Evolutionary conservation across 192 early-diverging fungal species (phyloP), one percentile per base, ranked within the genome.

Genomic region (Backusella morwellensis): DNA sequence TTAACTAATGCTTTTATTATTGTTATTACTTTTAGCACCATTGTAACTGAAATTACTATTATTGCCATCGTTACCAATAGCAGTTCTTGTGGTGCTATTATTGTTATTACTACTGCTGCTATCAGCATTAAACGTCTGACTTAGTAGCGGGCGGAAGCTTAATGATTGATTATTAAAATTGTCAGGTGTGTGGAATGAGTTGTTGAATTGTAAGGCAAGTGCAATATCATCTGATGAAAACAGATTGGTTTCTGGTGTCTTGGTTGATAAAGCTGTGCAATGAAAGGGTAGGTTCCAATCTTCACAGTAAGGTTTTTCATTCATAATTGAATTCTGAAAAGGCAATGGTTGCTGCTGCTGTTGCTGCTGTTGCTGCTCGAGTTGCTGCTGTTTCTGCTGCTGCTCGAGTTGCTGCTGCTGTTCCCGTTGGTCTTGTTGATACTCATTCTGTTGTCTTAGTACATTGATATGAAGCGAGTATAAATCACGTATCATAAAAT

Each of bases 401-500:
- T 11, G 38, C 1, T 29, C 26, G 26, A 32, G 17, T 29, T 72
- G 70, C 1, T 26, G 19, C 34, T 66, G 40, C 29, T 63, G 63
- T 26, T n/a, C 26, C 15, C 15, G 21, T 6, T 32, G 14, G 17
- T 3, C 35, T 5, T 40, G 12, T 35, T 40, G 23, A 11, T 9
- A 3, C 8, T 38, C 56, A 29, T 66, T 23, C 9, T 52, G 19
- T 19, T 7, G 7, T n/a, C 44, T n/a, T 17, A 71, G 6, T 21
- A 52, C 68, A 40, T 76, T 75, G 59, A 11, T 52, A 52, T 88
- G 85, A 34, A 88, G 83, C 4, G 86, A 79, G 56, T 85, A 88
- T 21, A 88, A 76, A 75, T 87, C 86, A 11, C 86, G 84, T 11
- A 85, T 85, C 69, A 87, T 87, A 41, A 85, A 85, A 54, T 82